These are phyloP conservation scores for Lasiosphaeria hispida DNA, from an alignment of 495 filamentous ascomycete genomes.

Conservation along the genomic window DNA sequence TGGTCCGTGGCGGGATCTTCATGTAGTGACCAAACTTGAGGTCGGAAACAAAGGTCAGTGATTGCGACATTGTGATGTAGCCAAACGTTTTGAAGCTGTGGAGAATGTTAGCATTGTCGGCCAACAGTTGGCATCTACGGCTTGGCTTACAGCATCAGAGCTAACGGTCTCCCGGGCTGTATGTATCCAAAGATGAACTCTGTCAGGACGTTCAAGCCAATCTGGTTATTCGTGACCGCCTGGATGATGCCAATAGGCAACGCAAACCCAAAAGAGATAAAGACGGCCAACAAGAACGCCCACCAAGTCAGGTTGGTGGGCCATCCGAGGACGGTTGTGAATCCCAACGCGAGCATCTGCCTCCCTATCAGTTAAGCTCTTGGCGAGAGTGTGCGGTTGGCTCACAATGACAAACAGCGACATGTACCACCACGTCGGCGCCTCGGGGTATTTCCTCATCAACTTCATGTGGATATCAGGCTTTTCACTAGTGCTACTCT, in stretches of 20 bases:
- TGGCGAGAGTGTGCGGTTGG: slow-evolving; percentile 23
- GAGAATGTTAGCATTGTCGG: not conserved
- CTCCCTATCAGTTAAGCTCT: slow-evolving; percentile 30
- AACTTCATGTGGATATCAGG: slow-evolving; percentile 61
- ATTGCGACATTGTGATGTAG: slow-evolving; percentile 64
- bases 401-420: slow-evolving; percentile 46
- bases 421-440: slow-evolving; percentile 57
- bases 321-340: slow-evolving; percentile 63
- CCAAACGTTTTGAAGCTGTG: slow-evolving; percentile 69
- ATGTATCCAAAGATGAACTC: slow-evolving; percentile 74
- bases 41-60: slow-evolving; percentile 53
- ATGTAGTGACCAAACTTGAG: slow-evolving; percentile 68
- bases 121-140: not conserved
- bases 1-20: slow-evolving; percentile 64
- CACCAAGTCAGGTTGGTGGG: slow-evolving; percentile 65
- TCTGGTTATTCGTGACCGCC: slow-evolving; percentile 66
- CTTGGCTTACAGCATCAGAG: slow-evolving; percentile 57
- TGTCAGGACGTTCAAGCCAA: slow-evolving; percentile 66
- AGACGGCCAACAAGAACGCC: slow-evolving; percentile 65
- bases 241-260: slow-evolving; percentile 60
- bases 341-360: slow-evolving; percentile 59
- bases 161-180: slow-evolving; percentile 62
- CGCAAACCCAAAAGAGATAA: slow-evolving; percentile 53
- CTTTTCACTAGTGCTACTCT: slow-evolving; percentile 57
- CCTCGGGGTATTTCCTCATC: slow-evolving; percentile 58